Evolutionary conservation across 2,329 filamentous ascomycete species (phyloP).

Genomic region (Fusarium illudens): DNA sequence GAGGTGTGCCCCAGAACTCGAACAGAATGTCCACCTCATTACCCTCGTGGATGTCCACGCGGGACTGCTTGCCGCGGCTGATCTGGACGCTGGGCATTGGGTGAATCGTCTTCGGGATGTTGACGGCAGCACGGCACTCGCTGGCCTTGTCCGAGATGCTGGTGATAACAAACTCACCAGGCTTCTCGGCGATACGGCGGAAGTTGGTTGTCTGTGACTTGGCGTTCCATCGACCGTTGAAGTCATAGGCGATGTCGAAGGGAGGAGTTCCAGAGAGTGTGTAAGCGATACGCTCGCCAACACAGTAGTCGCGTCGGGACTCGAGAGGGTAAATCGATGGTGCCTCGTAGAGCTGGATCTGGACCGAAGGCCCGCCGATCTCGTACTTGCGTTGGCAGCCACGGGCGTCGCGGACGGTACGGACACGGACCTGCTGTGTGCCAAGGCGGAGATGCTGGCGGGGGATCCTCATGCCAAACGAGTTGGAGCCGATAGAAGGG

Average conservation of each 20-base stretch:
- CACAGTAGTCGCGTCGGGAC: slow-evolving; percentile 86
- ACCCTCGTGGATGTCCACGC: slow-evolving; percentile 95
- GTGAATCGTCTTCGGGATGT: slow-evolving; percentile 85
- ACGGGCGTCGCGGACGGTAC: slow-evolving; percentile 85
- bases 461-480: slow-evolving; percentile 84
- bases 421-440: slow-evolving; percentile 88
- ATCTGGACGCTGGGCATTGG: slow-evolving; percentile 91
- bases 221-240: slow-evolving; percentile 83
- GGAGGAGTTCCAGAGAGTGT: slow-evolving; percentile 89
- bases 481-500: slow-evolving; percentile 77
- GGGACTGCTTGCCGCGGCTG: slow-evolving; percentile 80
- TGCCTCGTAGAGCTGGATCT: slow-evolving; percentile 91
- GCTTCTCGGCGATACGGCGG: slow-evolving; percentile 89
- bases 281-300: slow-evolving; percentile 93
- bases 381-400: slow-evolving; percentile 86
- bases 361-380: slow-evolving; percentile 76
- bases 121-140: slow-evolving; percentile 82
- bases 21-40: slow-evolving; percentile 93
- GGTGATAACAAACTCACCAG: slow-evolving; percentile 88
- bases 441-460: slow-evolving; percentile 85
- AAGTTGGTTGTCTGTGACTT: slow-evolving; percentile 83
- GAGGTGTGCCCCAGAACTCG: slow-evolving; percentile 93
- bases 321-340: slow-evolving; percentile 91
- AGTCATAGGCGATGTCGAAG: slow-evolving; percentile 92
- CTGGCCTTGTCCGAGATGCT: slow-evolving; percentile 87